phyloP scores from a whole-genome alignment of 2,329 filamentous ascomycete species.

The Sclerotinia sclerotiorum region DNA sequence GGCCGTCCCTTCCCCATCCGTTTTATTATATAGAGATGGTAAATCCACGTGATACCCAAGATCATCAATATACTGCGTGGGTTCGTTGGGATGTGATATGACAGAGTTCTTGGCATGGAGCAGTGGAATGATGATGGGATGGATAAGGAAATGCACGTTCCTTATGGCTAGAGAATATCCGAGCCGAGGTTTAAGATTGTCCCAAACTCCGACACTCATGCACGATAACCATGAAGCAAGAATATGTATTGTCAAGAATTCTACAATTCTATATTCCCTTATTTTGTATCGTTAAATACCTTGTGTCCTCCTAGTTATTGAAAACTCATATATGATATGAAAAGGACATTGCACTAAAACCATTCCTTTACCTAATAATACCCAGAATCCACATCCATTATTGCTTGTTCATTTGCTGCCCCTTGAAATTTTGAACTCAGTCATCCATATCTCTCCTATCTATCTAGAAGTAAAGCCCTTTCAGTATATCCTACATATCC shows the following conservation, averaged over 20 bases:
- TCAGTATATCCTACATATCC: not conserved
- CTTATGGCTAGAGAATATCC: slow-evolving; percentile 1
- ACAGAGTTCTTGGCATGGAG: slow-evolving; percentile 11
- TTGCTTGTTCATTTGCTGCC: slow-evolving; percentile 15
- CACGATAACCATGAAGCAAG: slow-evolving; percentile 3
- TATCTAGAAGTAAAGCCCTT: not conserved
- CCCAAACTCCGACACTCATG: slow-evolving; percentile 4
- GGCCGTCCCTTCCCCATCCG: not conserved
- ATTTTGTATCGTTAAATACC: not conserved
- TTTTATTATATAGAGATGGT: not conserved
- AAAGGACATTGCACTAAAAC: not conserved
- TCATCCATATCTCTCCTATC: not conserved
- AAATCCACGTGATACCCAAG: slow-evolving; percentile 11
- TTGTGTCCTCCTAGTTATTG: not conserved
- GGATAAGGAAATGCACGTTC: not conserved
- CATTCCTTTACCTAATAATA: slow-evolving; percentile 8
- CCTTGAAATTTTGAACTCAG: not conserved
- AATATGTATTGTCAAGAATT: slow-evolving; percentile 13
- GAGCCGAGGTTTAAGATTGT: slow-evolving; percentile 22
- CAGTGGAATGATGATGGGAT: slow-evolving; percentile 2
- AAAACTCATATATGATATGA: not conserved
- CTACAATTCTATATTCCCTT: not conserved
- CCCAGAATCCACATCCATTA: not conserved
- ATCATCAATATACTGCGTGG: too few relatives aligned
- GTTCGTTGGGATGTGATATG: not conserved